phyloP scores from a whole-genome alignment of 495 filamentous ascomycete genomes.

The Aspergillus indologenus region DNA sequence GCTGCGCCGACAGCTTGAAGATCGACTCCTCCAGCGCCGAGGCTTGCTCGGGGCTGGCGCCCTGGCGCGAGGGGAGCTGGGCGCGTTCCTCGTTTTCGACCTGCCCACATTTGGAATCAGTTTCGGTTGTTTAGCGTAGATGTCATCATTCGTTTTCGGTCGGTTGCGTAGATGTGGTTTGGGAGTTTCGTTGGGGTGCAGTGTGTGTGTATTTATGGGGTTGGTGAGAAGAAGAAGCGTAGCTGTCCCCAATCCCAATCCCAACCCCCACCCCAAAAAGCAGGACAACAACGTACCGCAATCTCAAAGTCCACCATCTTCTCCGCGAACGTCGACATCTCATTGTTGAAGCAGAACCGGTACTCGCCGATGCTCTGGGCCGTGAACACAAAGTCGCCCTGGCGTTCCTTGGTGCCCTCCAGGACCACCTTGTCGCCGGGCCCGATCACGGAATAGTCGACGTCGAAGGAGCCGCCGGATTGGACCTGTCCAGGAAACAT shows the following conservation, averaged over 20 bases:
- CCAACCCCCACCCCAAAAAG: no score
- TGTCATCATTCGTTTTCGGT: no score
- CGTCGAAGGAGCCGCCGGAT: conserved; percentile 93
- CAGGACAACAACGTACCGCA: conserved; percentile 58
- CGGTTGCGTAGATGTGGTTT: no score
- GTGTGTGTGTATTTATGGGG: no score
- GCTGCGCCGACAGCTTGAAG: conserved; percentile 86
- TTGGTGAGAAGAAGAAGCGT: no score
- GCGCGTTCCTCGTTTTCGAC: conserved; percentile 89
- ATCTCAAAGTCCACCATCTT: conserved; percentile 99
- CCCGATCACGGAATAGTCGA: conserved; percentile 86
- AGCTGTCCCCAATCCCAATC: no score
- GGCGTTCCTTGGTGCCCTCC: conserved; percentile 86
- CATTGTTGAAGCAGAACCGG: conserved; percentile 96
- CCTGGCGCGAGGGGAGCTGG: conserved; percentile 84
- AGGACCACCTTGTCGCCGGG: conserved; percentile 80
- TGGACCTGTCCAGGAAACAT: conserved; percentile 66
- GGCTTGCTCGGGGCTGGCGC: conserved; percentile 87
- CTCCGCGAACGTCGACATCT: conserved; percentile 96
- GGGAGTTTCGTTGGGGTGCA: no score
- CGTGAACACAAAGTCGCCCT: conserved; percentile 98
- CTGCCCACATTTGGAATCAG: conserved; percentile 41
- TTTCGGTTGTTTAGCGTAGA: no score
- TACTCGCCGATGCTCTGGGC: conserved; percentile 92
- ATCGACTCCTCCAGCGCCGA: conserved; percentile 90